A percentile compares a stretch with the other conserved stretches of the same genome.
Evolutionary conservation across 2,329 filamentous ascomycete species (phyloP).

Genomic region (Sordariomycetes sp.): DNA sequence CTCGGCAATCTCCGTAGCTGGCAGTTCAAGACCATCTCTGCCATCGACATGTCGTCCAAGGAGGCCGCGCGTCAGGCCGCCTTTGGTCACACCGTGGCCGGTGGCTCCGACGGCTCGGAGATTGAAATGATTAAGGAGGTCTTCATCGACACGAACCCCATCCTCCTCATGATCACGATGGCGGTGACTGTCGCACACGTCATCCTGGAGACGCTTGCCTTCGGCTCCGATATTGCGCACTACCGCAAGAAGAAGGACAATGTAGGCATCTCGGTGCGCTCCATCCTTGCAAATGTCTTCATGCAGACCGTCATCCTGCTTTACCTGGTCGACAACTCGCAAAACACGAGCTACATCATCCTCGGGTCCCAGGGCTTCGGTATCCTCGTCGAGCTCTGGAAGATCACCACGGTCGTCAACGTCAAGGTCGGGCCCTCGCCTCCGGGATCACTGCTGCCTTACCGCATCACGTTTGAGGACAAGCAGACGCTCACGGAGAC

Average conservation of each 20-base stretch:
- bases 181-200: slow-evolving; percentile 83
- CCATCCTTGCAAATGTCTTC: slow-evolving; percentile 92
- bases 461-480: slow-evolving; percentile 77
- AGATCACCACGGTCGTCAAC: slow-evolving; percentile 90
- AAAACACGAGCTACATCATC: slow-evolving; percentile 99
- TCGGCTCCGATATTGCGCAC: slow-evolving; percentile 94
- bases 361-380: slow-evolving; percentile 83
- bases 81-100: slow-evolving; percentile 55
- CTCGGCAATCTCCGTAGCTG: slow-evolving; percentile 72
- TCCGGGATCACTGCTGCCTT: slow-evolving; percentile 62
- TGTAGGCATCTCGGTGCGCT: slow-evolving; percentile 88
- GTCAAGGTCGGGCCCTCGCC: slow-evolving; percentile 62
- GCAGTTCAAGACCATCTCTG: slow-evolving; percentile 80
- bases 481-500: slow-evolving; percentile 93
- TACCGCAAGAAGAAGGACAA: slow-evolving; percentile 99
- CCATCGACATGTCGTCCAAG: slow-evolving; percentile 78
- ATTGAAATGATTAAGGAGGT: slow-evolving; percentile 97
- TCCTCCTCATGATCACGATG: slow-evolving; percentile 72
- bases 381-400: slow-evolving; percentile 63
- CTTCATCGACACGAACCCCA: slow-evolving; percentile 85
- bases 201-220: slow-evolving; percentile 89
- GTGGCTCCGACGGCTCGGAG: slow-evolving; percentile 79
- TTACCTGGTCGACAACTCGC: slow-evolving; percentile 92
- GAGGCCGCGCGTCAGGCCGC: slow-evolving; percentile 69
- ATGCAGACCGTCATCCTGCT: slow-evolving; percentile 96